Percentiles rank a stretch among this genome's conserved stretches.
Evolutionary conservation across 2,329 filamentous ascomycete genomes (phyloP).

Genomic region (Eutypella sp.): DNA sequence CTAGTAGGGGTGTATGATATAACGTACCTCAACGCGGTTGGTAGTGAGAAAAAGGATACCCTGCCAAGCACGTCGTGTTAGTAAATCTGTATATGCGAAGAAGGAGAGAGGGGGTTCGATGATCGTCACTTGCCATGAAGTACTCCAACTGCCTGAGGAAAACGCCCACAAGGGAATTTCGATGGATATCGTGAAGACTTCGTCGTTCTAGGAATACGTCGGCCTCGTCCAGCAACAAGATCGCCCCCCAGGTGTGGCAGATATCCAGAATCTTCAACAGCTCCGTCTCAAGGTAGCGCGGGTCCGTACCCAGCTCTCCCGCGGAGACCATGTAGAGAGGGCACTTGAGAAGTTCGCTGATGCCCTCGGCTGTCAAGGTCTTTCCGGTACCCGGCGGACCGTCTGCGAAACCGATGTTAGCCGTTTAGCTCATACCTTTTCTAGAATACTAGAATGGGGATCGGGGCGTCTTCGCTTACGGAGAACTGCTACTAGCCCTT

Average conservation of each 20-base stretch:
- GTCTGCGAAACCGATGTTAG: conserved; percentile 29
- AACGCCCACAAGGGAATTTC: conserved; percentile 81
- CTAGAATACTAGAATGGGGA: no score
- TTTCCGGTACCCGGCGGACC: conserved; percentile 85
- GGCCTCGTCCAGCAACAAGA: conserved; percentile 79
- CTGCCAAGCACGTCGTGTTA: no score
- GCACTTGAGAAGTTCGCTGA: conserved; percentile 75
- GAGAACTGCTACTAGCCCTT: conserved; percentile 75
- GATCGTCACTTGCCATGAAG: conserved; percentile 65
- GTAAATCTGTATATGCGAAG: no score
- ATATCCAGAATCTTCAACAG: conserved; percentile 82
- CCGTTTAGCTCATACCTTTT: no score
- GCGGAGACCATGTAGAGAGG: conserved; percentile 81
- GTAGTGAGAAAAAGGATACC: no score
- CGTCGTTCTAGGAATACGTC: conserved; percentile 82
- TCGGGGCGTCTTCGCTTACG: conserved; percentile 24
- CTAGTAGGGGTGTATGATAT: neutral
- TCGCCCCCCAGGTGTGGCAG: conserved; percentile 79
- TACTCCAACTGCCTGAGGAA: conserved; percentile 86
- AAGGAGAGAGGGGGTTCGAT: no score
- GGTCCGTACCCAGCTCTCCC: conserved; percentile 76
- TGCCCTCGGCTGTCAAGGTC: conserved; percentile 81
- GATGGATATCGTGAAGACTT: conserved; percentile 75
- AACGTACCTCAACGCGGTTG: conserved; percentile 65
- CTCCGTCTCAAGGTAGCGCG: conserved; percentile 66